phyloP scores from a whole-genome alignment of 2,329 filamentous ascomycete species.

The Ophiostoma sp. region DNA sequence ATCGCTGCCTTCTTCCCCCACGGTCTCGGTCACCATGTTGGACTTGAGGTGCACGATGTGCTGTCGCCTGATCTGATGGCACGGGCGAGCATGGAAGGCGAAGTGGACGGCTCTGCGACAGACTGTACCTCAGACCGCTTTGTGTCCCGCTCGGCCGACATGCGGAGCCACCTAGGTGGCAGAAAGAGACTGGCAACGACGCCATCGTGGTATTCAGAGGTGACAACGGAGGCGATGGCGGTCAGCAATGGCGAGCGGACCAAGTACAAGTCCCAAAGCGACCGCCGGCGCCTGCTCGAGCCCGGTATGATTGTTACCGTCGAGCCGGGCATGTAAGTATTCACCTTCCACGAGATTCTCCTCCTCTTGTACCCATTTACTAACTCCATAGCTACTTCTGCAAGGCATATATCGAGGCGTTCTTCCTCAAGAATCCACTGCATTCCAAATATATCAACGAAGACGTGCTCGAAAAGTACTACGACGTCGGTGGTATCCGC shows the following conservation, averaged over 20 bases:
- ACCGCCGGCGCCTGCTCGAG: constrained; percentile 36
- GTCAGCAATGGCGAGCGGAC: constrained; percentile 15
- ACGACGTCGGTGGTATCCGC: constrained; percentile 77
- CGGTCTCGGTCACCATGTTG: constrained; percentile 59
- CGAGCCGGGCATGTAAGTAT: constrained; percentile 60
- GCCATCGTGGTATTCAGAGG: constrained; percentile 33
- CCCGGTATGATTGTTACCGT: constrained; percentile 69
- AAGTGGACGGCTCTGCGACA: background rate
- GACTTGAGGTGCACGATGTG: constrained; percentile 60
- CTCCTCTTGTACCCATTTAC: background rate
- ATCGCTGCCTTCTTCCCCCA: constrained; percentile 61
- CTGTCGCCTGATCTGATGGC: constrained; percentile 38
- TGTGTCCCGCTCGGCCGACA: background rate
- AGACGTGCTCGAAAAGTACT: constrained; percentile 61
- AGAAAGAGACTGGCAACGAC: constrained; percentile 42
- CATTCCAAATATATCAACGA: constrained; percentile 61
- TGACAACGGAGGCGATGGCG: constrained; percentile 29
- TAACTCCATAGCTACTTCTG: constrained; percentile 61
- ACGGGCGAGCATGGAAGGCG: constrained; percentile 8
- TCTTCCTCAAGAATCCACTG: constrained; percentile 54
- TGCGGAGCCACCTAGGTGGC: constrained; percentile 29
- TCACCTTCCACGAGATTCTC: constrained; percentile 30
- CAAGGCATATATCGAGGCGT: constrained; percentile 64
- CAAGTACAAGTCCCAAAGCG: background rate
- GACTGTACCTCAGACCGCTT: background rate